Percentiles rank a stretch among this genome's conserved stretches.
Evolutionary conservation across 2,329 filamentous ascomycete genomes (phyloP).

Genomic region (Fusarium sp.): DNA sequence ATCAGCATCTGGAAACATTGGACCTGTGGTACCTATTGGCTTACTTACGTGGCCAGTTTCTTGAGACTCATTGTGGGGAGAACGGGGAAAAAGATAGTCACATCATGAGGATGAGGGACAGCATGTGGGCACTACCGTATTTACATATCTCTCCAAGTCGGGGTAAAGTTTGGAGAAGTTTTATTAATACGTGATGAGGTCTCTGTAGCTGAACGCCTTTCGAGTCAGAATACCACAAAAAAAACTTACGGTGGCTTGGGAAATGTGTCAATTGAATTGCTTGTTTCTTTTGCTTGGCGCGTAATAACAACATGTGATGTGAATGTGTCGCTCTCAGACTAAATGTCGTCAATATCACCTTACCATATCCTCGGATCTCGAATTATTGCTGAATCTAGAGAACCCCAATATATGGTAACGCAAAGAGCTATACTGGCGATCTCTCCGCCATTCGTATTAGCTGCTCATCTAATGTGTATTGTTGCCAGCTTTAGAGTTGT

Average conservation of each 20-base stretch:
- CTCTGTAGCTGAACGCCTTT: background rate
- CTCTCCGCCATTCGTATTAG: background rate
- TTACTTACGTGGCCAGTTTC: background rate
- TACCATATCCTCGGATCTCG: background rate
- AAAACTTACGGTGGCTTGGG: conserved; percentile 17
- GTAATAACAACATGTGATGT: conserved; percentile 2
- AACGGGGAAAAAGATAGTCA: background rate
- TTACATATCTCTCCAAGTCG: conserved; percentile 16
- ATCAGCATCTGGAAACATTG: background rate
- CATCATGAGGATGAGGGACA: conserved; percentile 19
- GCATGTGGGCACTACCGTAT: conserved; percentile 5
- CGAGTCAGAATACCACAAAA: background rate
- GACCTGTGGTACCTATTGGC: background rate
- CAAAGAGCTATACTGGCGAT: background rate
- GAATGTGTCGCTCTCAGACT: background rate
- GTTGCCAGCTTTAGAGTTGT: background rate
- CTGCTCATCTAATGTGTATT: background rate
- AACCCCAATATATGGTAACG: background rate
- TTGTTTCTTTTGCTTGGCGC: conserved; percentile 11
- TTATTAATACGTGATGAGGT: background rate
- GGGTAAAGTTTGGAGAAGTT: conserved; percentile 31
- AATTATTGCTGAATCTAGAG: background rate
- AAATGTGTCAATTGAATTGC: conserved; percentile 14
- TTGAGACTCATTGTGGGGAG: conserved; percentile 11
- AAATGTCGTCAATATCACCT: conserved; percentile 6